Base-by-base conservation (phyloP, 2,329 filamentous ascomycete genomes). In the Paracamarosporium sp. region DNA sequence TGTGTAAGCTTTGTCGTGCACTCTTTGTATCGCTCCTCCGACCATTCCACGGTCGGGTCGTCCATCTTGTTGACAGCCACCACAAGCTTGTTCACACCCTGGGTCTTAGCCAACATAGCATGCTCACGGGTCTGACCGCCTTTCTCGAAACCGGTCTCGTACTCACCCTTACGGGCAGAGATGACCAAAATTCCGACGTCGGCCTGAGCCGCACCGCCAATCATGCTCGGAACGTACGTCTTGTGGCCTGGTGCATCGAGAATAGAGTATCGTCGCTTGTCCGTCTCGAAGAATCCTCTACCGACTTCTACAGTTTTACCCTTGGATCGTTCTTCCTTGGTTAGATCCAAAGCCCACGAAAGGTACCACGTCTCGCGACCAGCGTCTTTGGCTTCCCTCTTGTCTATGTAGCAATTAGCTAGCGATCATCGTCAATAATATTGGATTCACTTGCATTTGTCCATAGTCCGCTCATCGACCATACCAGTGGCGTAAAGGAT, bases 291-390 rank as follows among this genome's bases (percentile, higher is more conserved):
- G 60, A 92, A 97, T 12, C 92, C 95, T 73, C 94, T 88, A 25
- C 95, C 95, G 27, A 98, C 94, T 79, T 99, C 95, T 63, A 99
- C 93, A 5, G 95, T 99, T 84, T 98, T 99, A 66, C 95, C 95
- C 85, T 98, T 96, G 51, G 91, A 83, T 73, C 96, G 88, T 77
- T 99, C 95, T 78, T 99, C 96, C 79, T 94, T 97, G 67, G 93
- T 99, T 77, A 98, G 78, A 85, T 99, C 95, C 69, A 99, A 86
- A 60, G 93, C 96, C 95, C 96, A 99, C 41, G 95, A 99, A 22
- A 99, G 85, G 78, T 98, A 99, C 95, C 95, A 99, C 3, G 94
- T 96, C 81, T 98, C 95, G 82, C 93, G 91, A 52, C 95, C 95
- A 64, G 95, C 85, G 11, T 98, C 95, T 83, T 97, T 98, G 50